Base-by-base conservation (phyloP, 169 alveolate genomes). In the Plasmodium ovale region DNA sequence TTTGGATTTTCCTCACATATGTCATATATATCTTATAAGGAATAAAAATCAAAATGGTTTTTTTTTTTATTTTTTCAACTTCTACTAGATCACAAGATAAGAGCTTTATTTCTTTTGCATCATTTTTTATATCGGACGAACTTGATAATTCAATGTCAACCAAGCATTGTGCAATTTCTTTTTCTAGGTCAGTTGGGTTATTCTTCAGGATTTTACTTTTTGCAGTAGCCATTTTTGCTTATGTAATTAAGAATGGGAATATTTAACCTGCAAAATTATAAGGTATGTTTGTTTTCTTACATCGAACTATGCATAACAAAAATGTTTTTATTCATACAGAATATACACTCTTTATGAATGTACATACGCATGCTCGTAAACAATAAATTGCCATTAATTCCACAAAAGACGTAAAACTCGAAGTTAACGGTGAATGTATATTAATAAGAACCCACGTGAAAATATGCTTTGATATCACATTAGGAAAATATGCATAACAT, bases 1-100 rank as follows among this genome's bases (percentile, higher is more conserved):
- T 96, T 65, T 97, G 99, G 37, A 97, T 92, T 73, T 94, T 94
- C 72, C 96, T 92, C 49, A 97, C 97, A 69, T 95, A 92, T 59
- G 93, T 94, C 71, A 84, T 87, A 72, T 96, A 97, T 29, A 94
- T 92, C 37, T 97, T 88, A 91, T 97, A 94, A 49, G 98, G 99
- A 12, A 97, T 95, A 54, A 94, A 94, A 4, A 97, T 89, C 51
- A 96, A 96, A 39, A 97, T 93, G 0, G 98, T 98, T 87, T 94
- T 95, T 93, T 94, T 93, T 95, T 92, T 90, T 77, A 93, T 59
- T 35, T 94, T 93, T 64, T 98, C 96, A 87, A 92, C 93, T 68
- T 94, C 94, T 70, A 91, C 92, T 88, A 93, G 95, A 59, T 92
- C 92, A 96, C 97, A 93, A 90, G 96, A 92, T 69, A 97, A 93